These are phyloP conservation scores for Hyaloscypha hepaticicola DNA, from an alignment of 495 filamentous ascomycete genomes.

Conservation along the genomic window DNA sequence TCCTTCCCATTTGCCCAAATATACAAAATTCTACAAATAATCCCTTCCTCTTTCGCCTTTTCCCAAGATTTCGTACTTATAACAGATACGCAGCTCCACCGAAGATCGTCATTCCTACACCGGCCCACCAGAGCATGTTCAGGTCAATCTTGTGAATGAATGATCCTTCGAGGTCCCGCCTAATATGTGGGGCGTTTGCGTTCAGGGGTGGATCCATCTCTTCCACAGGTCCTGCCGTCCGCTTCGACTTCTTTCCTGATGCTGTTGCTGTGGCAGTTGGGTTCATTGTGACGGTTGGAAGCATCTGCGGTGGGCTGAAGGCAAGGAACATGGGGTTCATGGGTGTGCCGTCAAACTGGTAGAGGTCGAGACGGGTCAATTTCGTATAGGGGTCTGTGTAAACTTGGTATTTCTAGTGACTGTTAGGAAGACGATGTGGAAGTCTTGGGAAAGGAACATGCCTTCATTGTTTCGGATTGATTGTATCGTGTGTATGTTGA, in stretches of 20 bases:
- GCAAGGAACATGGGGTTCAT: constrained; percentile 74
- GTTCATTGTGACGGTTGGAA: constrained; percentile 69
- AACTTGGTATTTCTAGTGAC: constrained; percentile 58
- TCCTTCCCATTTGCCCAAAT: neutral
- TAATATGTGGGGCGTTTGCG: constrained; percentile 37
- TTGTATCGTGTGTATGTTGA: constrained; percentile 68
- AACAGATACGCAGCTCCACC: constrained; percentile 53
- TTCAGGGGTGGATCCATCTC: constrained; percentile 35
- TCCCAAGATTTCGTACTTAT: constrained; percentile 6
- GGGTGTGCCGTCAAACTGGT: constrained; percentile 61
- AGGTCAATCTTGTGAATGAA: constrained; percentile 47
- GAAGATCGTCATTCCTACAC: constrained; percentile 62
- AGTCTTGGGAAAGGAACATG: constrained; percentile 7
- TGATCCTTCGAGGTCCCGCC: constrained; percentile 36
- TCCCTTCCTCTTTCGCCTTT: neutral
- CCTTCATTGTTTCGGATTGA: constrained; percentile 51
- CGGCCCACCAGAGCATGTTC: constrained; percentile 69
- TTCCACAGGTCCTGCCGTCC: constrained; percentile 16
- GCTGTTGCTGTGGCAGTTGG: constrained; percentile 44
- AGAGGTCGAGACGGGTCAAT: constrained; percentile 64
- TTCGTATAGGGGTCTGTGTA: constrained; percentile 61
- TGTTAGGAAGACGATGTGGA: neutral
- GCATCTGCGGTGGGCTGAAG: constrained; percentile 69
- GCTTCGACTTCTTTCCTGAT: constrained; percentile 32
- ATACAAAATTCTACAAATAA: neutral